Evolutionary conservation across 1,139 yeast genomes (phyloP).

Genomic region (Nematodospora anomalae): DNA sequence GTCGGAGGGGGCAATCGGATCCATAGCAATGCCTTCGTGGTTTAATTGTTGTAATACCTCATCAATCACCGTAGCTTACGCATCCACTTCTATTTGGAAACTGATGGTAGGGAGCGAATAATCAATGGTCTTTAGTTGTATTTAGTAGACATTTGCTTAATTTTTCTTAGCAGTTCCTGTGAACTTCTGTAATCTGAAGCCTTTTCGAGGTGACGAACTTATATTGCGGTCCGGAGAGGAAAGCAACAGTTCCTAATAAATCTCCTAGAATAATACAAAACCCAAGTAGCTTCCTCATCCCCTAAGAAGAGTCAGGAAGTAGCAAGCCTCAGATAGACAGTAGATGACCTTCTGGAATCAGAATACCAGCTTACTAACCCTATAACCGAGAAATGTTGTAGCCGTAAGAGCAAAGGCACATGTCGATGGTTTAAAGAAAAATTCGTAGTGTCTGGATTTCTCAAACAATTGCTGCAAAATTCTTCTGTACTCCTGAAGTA

Average conservation of each 20-base stretch:
- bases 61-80: neutral
- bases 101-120: neutral
- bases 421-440: conserved; percentile 2
- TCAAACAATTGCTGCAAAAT: conserved; percentile 1
- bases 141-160: neutral
- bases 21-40: neutral
- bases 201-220: neutral
- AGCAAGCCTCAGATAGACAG: too few species aligned
- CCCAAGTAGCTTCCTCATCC: neutral
- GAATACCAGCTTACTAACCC: neutral
- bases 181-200: neutral
- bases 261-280: neutral
- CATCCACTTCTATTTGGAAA: conserved; percentile 2
- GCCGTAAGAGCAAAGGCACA: neutral
- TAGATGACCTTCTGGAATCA: neutral
- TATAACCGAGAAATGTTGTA: neutral
- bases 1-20: neutral
- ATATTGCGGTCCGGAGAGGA: neutral
- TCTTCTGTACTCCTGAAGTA: neutral
- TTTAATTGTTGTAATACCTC: neutral
- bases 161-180: neutral
- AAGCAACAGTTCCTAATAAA: neutral
- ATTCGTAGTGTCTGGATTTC: neutral
- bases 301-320: neutral
- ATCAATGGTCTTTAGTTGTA: neutral